These are phyloP conservation scores for Phytophthora megakarya DNA, from an alignment of 352 stramenopile species.

Conservation along the genomic window DNA sequence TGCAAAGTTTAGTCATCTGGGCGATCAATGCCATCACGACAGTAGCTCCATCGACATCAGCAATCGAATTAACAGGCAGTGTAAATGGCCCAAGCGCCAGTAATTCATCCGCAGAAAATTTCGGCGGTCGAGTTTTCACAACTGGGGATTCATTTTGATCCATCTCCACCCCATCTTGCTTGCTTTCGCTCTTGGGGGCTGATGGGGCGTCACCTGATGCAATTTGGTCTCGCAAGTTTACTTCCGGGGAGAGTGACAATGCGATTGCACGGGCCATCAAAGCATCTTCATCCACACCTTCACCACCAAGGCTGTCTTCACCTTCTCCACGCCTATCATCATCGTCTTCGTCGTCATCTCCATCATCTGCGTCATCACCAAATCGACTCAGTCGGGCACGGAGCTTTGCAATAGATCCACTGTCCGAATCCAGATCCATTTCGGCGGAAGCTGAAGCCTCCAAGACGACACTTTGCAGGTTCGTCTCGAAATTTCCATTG, in stretches of 20 bases:
- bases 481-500: slow-evolving; percentile 38
- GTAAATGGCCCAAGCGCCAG: slow-evolving; percentile 68
- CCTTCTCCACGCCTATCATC: slow-evolving; percentile 53
- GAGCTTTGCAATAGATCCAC: slow-evolving; percentile 60
- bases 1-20: slow-evolving; percentile 69
- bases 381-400: slow-evolving; percentile 73
- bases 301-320: slow-evolving; percentile 51
- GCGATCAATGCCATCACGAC: slow-evolving; percentile 60
- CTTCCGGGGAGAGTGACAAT: slow-evolving; percentile 84
- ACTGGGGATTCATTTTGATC: slow-evolving; percentile 15
- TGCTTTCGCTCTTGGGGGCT: slow-evolving; percentile 24
- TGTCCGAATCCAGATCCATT: slow-evolving; percentile 79
- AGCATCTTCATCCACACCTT: slow-evolving; percentile 87
- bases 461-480: slow-evolving; percentile 37
- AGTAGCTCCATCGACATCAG: slow-evolving; percentile 55
- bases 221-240: slow-evolving; percentile 70
- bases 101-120: slow-evolving; percentile 77
- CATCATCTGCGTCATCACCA: slow-evolving; percentile 66
- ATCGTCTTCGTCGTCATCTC: slow-evolving; percentile 63
- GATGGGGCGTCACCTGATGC: slow-evolving; percentile 15
- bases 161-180: slow-evolving; percentile 5
- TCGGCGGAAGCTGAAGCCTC: slow-evolving; percentile 39
- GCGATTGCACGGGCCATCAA: slow-evolving; percentile 90
- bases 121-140: slow-evolving; percentile 49
- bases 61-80: slow-evolving; percentile 39